Conservation (phyloP, 2,329 filamentous ascomycete genomes). For the Spiromastix sp. region DNA sequence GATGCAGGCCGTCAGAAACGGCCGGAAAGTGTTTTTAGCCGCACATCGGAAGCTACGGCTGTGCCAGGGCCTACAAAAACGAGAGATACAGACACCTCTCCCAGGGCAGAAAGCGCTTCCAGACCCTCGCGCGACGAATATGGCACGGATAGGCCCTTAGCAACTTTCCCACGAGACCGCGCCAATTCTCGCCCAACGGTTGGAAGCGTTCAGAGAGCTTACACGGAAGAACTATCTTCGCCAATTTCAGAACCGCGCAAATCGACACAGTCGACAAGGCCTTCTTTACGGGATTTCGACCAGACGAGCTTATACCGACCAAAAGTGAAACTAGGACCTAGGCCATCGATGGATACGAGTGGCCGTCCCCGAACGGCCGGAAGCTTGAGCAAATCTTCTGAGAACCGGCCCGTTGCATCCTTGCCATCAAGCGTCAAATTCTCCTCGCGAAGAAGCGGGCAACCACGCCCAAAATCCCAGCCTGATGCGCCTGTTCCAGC, state of each 20-base stretch:
- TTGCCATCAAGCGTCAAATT: constrained; percentile 72
- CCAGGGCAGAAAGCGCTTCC: constrained; percentile 6
- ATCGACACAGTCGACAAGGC: constrained; percentile 33
- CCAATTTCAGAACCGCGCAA: constrained; percentile 25
- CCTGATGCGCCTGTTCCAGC: constrained; percentile 23
- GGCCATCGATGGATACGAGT: constrained; percentile 58
- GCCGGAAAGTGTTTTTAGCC: constrained; percentile 16
- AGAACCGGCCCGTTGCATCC: constrained; percentile 63
- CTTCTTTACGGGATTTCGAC: constrained; percentile 35
- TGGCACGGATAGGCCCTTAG: constrained; percentile 7
- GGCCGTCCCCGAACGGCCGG: constrained; percentile 52
- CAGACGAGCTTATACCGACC: constrained; percentile 30
- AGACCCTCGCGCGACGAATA: constrained; percentile 5
- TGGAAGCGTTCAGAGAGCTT: constrained; percentile 16
- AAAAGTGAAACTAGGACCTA: constrained; percentile 81
- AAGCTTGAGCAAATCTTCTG: constrained; percentile 30
- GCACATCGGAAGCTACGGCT: constrained; percentile 12
- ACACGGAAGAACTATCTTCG: constrained; percentile 27
- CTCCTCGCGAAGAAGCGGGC: constrained; percentile 43
- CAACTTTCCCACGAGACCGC: constrained; percentile 12
- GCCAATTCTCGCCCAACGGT: constrained; percentile 11
- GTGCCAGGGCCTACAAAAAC: constrained; percentile 8
- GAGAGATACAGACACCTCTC: constrained; percentile 1
- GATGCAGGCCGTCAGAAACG: constrained; percentile 7
- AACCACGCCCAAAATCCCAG: constrained; percentile 34